phyloP scores from a whole-genome alignment of 345 rosid species.

The Iberis pinnata region DNA sequence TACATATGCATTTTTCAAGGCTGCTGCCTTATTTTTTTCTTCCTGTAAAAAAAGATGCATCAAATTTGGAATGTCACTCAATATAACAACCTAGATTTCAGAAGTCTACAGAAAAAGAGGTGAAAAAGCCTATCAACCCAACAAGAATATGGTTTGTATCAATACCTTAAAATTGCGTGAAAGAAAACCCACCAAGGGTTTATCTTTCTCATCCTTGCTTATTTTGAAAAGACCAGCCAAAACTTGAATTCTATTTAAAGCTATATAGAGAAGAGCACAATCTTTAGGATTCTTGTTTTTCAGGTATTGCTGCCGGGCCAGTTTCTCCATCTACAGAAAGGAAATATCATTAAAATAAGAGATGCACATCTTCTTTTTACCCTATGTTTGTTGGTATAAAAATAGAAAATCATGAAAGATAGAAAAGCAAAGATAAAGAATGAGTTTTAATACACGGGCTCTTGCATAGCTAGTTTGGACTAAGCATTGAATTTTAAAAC shows the following conservation, averaged over 20 bases:
- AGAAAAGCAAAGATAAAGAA: neutral
- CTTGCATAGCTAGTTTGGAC: conserved; percentile 19
- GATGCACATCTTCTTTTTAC: conserved; percentile 4
- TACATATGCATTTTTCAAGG: conserved; percentile 91
- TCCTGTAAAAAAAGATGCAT: conserved; percentile 41
- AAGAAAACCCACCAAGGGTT: conserved; percentile 85
- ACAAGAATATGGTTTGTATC: conserved; percentile 16
- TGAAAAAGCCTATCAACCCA: conserved; percentile 13
- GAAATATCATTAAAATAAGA: conserved; percentile 22
- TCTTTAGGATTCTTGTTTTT: conserved; percentile 82
- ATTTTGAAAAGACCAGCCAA: conserved; percentile 90
- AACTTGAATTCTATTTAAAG: conserved; percentile 81
- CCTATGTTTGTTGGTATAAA: conserved; percentile 1
- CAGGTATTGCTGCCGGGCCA: conserved; percentile 75
- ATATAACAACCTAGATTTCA: conserved; percentile 4
- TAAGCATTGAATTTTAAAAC: conserved; percentile 14
- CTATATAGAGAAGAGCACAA: conserved; percentile 78
- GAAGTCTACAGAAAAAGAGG: conserved; percentile 1
- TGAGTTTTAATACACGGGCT: conserved; percentile 2
- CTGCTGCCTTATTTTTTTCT: conserved; percentile 88
- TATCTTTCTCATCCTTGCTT: conserved; percentile 84
- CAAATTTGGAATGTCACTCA: conserved; percentile 19
- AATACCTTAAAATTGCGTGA: conserved; percentile 89
- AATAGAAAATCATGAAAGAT: conserved; percentile 3
- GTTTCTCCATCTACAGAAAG: conserved; percentile 68